Base-by-base conservation (phyloP, 192 early-diverging fungal species). In the Coemansia sp. region DNA sequence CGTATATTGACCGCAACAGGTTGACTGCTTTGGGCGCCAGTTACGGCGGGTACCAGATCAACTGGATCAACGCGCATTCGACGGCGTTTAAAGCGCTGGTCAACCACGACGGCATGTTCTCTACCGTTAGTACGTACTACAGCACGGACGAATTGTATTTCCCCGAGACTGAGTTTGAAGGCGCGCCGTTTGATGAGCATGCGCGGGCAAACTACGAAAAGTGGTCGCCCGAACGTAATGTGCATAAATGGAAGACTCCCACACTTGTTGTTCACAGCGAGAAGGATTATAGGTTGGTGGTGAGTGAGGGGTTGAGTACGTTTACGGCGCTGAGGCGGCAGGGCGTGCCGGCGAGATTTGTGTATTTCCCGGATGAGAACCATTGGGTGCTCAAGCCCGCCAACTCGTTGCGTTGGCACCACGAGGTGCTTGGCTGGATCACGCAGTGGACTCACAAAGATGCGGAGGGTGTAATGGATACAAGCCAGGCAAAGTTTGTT, bases 51-150 rank as follows among this genome's bases (percentile, higher is more conserved):
- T 92, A 86, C 64, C 89, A 91, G 90, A 83, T 86, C 50, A 93
- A 93, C 79, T 93, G 91, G 91, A 76, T 92, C 60, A 93, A 93
- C 65, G 88, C 86, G 29, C 86, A 93, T 65, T 90, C 86, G 3
- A 62, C 87, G 14, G 82, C 85, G 25, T 93, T 93, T 72, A 68
- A 70, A 35, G 77, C 74, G 27, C 71, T 91, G 25, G 90, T 92
- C 14, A 86, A 81, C 55, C 92, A 93, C 57, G 90, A 91, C 66
- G 91, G 92, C 55, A 80, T 88, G 57, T 92, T 93, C 67, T 75
- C 77, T 41, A 82, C 85, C 14, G 64, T 83, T 35, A 73, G 78
- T 39, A 72, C 79, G 7, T 93, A 85, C 71, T 93, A 89, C 62
- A 63, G 82, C 21, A 91, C 90, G 3, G 91, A 93, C 50, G 91